Percentiles rank a stretch among this genome's conserved stretches.
These are phyloP conservation scores for Curvularia eragrostidis DNA, from an alignment of 2,329 filamentous ascomycete genomes.

Conservation along the genomic window DNA sequence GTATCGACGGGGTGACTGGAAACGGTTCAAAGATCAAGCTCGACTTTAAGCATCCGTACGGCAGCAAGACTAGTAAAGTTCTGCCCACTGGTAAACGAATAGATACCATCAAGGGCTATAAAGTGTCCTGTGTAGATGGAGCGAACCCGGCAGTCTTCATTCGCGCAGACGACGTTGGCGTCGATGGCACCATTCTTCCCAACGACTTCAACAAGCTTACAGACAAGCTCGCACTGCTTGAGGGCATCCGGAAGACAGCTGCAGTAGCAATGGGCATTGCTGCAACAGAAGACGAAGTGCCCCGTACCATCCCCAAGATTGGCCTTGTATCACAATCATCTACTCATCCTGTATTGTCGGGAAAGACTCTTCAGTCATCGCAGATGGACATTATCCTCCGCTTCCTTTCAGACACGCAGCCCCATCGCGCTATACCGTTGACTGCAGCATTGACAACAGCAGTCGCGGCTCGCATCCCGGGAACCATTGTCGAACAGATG, in stretches of 20 bases:
- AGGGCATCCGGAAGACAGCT: conserved; percentile 64
- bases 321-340: conserved; percentile 58
- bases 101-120: conserved; percentile 60
- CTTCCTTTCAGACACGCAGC: conserved; percentile 54
- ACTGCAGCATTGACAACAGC: conserved; percentile 54
- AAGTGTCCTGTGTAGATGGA: conserved; percentile 67
- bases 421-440: conserved; percentile 54
- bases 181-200: conserved; percentile 61
- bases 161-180: conserved; percentile 59
- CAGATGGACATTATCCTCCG: conserved; percentile 52
- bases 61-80: conserved; percentile 67
- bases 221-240: conserved; percentile 59
- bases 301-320: conserved; percentile 69
- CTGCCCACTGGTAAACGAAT: conserved; percentile 65
- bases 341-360: conserved; percentile 50
- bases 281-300: conserved; percentile 52
- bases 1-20: conserved; percentile 70
- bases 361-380: conserved; percentile 42
- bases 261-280: conserved; percentile 68
- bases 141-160: conserved; percentile 71
- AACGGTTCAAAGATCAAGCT: conserved; percentile 64
- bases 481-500: conserved; percentile 46
- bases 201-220: conserved; percentile 61
- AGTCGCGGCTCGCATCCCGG: conserved; percentile 48
- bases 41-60: conserved; percentile 67